These are phyloP conservation scores for Blastobotrys persicus DNA, from an alignment of 1,139 yeast species.

Conservation along the genomic window DNA sequence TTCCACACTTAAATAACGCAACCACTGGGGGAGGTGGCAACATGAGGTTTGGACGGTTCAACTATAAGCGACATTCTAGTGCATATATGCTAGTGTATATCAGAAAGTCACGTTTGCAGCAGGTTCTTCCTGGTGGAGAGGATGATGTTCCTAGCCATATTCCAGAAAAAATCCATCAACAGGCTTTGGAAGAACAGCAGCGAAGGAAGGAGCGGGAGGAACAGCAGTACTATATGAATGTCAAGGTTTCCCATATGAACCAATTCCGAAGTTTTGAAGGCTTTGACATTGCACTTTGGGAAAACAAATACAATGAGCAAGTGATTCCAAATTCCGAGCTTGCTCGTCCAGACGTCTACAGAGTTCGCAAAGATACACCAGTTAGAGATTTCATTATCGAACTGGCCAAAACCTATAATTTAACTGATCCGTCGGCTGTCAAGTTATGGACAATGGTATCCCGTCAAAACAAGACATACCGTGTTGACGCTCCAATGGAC, in stretches of 20 bases:
- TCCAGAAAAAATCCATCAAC: conserved; percentile 60
- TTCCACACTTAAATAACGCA: conserved; percentile 16
- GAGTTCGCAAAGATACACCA: conserved; percentile 57
- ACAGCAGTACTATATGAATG: conserved; percentile 67
- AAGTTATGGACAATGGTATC: conserved; percentile 65
- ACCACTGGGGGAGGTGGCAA: conserved; percentile 9
- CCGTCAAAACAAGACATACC: conserved; percentile 70
- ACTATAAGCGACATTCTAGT: conserved; percentile 72
- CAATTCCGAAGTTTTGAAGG: conserved; percentile 64
- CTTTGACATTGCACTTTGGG: conserved; percentile 61
- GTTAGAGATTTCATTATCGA: conserved; percentile 50
- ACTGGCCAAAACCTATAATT: conserved; percentile 49
- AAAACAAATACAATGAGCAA: conserved; percentile 28
- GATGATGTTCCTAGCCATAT: conserved; percentile 68
- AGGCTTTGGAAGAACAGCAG: conserved; percentile 53
- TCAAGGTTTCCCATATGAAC: conserved; percentile 52
- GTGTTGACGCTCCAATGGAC: conserved; percentile 58
- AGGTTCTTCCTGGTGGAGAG: conserved; percentile 60
- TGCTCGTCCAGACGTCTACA: conserved; percentile 52
- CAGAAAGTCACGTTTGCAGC: conserved; percentile 57
- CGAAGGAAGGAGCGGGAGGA: conserved; percentile 71
- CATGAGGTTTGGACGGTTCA: conserved; percentile 22
- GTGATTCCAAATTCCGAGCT: conserved; percentile 9
- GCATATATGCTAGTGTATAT: conserved; percentile 97
- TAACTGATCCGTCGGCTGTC: conserved; percentile 42